A percentile compares a stretch with the other conserved stretches of the same genome.
phyloP scores from a whole-genome alignment of 2,329 filamentous ascomycete species.

The Chalaropsis ovoidea region DNA sequence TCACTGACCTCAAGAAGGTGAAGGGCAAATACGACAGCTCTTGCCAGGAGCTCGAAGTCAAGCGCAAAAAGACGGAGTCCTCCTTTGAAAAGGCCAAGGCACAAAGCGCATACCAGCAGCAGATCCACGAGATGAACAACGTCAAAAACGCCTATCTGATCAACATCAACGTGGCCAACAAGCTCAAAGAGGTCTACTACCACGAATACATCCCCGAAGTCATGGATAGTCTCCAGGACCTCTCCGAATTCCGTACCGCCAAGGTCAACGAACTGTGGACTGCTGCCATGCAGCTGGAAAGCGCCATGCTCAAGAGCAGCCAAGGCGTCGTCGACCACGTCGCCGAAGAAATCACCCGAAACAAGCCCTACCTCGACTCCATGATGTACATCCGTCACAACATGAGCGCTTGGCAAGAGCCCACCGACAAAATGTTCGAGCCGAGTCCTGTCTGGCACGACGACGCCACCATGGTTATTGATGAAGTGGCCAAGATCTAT shows the following conservation, averaged over 20 bases:
- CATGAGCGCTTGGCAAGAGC: constrained; percentile 69
- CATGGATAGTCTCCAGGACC: constrained; percentile 83
- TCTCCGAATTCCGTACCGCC: constrained; percentile 76
- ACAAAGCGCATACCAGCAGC: constrained; percentile 82
- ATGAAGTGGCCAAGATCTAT: constrained; percentile 81
- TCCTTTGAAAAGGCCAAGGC: constrained; percentile 93
- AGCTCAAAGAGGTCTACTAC: constrained; percentile 94
- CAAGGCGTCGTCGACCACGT: constrained; percentile 62
- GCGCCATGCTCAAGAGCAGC: constrained; percentile 64
- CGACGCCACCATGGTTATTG: constrained; percentile 72
- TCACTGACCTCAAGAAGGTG: constrained; percentile 74
- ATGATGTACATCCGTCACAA: constrained; percentile 99
- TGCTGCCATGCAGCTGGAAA: constrained; percentile 67
- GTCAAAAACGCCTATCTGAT: constrained; percentile 98
- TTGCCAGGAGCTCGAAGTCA: constrained; percentile 89
- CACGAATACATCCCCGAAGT: constrained; percentile 93
- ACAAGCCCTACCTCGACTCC: constrained; percentile 79
- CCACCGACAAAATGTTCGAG: constrained; percentile 75
- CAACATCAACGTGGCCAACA: constrained; percentile 91
- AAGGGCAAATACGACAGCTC: constrained; percentile 88
- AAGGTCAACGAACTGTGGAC: constrained; percentile 83
- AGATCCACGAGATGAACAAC: constrained; percentile 92
- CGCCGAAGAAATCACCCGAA: constrained; percentile 71
- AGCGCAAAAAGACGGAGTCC: constrained; percentile 87
- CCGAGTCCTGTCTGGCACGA: constrained; percentile 96